Percentiles rank a stretch among this genome's conserved stretches.
These are phyloP conservation scores for Ganoderma meredithae DNA, from an alignment of 1,284 basidiomycete species.

Conservation along the genomic window DNA sequence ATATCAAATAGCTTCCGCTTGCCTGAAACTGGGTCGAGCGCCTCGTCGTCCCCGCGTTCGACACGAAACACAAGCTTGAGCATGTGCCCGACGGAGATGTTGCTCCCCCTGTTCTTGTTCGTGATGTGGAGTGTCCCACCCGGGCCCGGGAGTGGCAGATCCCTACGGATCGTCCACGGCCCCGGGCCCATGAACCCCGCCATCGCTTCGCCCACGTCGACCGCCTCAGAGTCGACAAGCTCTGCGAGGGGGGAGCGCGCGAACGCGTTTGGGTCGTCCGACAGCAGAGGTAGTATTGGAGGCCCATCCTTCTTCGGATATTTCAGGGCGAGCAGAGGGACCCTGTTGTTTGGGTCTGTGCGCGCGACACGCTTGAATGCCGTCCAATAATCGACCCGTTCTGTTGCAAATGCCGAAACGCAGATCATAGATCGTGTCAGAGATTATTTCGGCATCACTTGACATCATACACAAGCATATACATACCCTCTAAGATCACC, in stretches of 20 bases:
- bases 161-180: conserved; percentile 72
- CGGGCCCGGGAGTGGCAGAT: conserved; percentile 63
- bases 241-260: conserved; percentile 60
- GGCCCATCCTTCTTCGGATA: conserved; percentile 54
- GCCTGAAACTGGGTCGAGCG: conserved; percentile 71
- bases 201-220: conserved; percentile 57
- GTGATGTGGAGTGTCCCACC: conserved; percentile 76
- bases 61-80: conserved; percentile 89
- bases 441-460: neutral
- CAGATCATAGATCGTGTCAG: neutral
- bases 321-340: conserved; percentile 76
- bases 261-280: conserved; percentile 62
- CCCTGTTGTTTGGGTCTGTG: conserved; percentile 74
- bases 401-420: conserved; percentile 45
- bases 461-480: conserved; percentile 45
- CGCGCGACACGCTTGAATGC: conserved; percentile 76
- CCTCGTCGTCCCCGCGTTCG: conserved; percentile 77
- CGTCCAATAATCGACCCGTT: conserved; percentile 83
- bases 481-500: conserved; percentile 84
- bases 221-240: conserved; percentile 50
- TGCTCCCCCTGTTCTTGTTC: conserved; percentile 84
- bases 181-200: conserved; percentile 77
- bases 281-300: conserved; percentile 73
- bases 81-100: conserved; percentile 81
- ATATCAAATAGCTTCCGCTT: conserved; percentile 90